Evolutionary conservation across 1,284 basidiomycete genomes (phyloP).

Genomic region (Amylostereum chailletii): DNA sequence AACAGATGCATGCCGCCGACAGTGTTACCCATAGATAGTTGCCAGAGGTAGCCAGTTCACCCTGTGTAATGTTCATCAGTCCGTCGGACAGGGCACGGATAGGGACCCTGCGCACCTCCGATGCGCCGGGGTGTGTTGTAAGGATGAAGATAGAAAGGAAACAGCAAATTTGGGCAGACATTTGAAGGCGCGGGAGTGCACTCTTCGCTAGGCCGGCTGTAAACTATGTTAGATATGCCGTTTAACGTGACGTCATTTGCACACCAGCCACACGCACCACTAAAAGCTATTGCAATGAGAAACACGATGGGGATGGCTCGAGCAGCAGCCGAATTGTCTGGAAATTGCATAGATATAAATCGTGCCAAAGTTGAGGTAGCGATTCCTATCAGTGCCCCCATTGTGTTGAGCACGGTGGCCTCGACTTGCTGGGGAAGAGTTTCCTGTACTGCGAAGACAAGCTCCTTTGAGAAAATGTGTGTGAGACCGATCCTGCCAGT

Average conservation of each 20-base stretch:
- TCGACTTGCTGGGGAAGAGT: slow-evolving; percentile 42
- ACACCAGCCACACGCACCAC: slow-evolving; percentile 22
- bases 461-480: slow-evolving; percentile 29
- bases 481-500: neutral
- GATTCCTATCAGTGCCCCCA: slow-evolving; percentile 34
- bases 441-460: slow-evolving; percentile 39
- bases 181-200: slow-evolving; percentile 34
- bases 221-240: neutral
- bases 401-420: slow-evolving; percentile 32
- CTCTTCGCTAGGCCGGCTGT: slow-evolving; percentile 38
- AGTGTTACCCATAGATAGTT: slow-evolving; percentile 35
- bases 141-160: slow-evolving; percentile 40
- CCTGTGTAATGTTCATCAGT: slow-evolving; percentile 15
- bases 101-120: slow-evolving; percentile 19
- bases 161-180: slow-evolving; percentile 36
- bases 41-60: slow-evolving; percentile 21
- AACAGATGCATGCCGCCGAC: slow-evolving; percentile 29
- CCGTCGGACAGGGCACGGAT: neutral
- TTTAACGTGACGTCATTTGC: neutral
- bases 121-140: slow-evolving; percentile 26
- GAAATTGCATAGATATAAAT: slow-evolving; percentile 24
- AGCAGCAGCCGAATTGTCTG: slow-evolving; percentile 19
- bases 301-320: slow-evolving; percentile 31
- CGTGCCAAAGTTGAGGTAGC: slow-evolving; percentile 34
- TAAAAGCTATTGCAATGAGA: slow-evolving; percentile 31